Conservation (phyloP, 2,329 filamentous ascomycete genomes). For the Lachnellula arida region DNA sequence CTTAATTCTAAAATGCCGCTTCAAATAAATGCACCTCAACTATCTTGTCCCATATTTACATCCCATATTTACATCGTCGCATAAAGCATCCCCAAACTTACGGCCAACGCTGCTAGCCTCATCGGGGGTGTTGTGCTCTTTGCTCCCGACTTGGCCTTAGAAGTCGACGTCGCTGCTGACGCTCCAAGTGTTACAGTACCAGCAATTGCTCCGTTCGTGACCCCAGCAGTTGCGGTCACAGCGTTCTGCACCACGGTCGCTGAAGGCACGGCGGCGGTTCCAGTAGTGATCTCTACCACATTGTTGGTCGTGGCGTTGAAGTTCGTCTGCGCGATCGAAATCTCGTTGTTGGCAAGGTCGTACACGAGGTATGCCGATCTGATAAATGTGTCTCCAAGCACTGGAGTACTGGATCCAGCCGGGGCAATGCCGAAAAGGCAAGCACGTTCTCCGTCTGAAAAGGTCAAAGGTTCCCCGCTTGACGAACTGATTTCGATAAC, state of each 20-base stretch:
- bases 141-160: slow-evolving; percentile 13
- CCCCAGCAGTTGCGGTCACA: slow-evolving; percentile 41
- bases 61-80: slow-evolving; percentile 20
- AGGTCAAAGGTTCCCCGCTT: slow-evolving; percentile 44
- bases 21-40: neutral
- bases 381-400: slow-evolving; percentile 71
- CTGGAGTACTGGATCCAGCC: slow-evolving; percentile 48
- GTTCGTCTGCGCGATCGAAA: slow-evolving; percentile 63
- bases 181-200: slow-evolving; percentile 10
- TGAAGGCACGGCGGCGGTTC: slow-evolving; percentile 47
- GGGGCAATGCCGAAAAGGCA: slow-evolving; percentile 67
- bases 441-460: slow-evolving; percentile 48
- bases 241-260: slow-evolving; percentile 47
- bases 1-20: neutral
- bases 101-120: slow-evolving; percentile 19
- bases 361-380: slow-evolving; percentile 73
- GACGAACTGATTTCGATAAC: slow-evolving; percentile 47
- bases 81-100: slow-evolving; percentile 24
- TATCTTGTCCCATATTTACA: too few relatives aligned
- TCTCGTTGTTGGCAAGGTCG: slow-evolving; percentile 66
- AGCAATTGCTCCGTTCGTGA: slow-evolving; percentile 5
- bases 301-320: slow-evolving; percentile 51
- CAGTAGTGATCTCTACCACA: slow-evolving; percentile 51
- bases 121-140: slow-evolving; percentile 12
- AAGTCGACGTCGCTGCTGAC: neutral